A percentile compares a stretch with the other conserved stretches of the same genome.
These are phyloP conservation scores for Solanum dulcamara DNA, from an alignment of 257 asterid species.

Conservation along the genomic window DNA sequence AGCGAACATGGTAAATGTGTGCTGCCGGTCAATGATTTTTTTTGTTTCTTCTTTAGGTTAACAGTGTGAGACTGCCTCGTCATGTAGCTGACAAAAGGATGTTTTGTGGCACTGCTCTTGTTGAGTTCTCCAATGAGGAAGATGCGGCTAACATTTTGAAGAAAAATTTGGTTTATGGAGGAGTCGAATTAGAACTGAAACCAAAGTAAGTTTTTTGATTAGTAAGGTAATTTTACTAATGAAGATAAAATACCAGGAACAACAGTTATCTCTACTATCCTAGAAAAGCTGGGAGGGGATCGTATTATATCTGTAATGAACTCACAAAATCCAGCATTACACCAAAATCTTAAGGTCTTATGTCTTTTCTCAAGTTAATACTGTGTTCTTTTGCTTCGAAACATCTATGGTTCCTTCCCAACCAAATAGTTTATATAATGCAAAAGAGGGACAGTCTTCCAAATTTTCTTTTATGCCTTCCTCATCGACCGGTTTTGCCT, in stretches of 20 bases:
- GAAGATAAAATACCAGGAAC: background rate
- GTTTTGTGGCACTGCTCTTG: constrained; percentile 79
- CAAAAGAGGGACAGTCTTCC: background rate
- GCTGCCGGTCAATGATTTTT: background rate
- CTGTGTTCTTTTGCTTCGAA: background rate
- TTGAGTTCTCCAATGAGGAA: constrained; percentile 83
- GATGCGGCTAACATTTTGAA: constrained; percentile 60
- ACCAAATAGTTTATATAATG: background rate
- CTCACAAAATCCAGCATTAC: background rate
- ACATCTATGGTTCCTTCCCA: background rate
- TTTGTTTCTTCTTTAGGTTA: constrained; percentile 42
- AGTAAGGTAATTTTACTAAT: background rate
- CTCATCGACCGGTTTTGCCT: background rate
- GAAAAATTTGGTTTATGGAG: constrained; percentile 59
- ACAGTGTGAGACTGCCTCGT: constrained; percentile 95
- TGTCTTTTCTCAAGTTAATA: background rate
- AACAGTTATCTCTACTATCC: background rate
- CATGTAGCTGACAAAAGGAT: constrained; percentile 80
- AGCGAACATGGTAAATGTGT: background rate
- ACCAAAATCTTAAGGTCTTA: background rate
- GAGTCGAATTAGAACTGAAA: constrained; percentile 62
- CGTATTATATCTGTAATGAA: background rate
- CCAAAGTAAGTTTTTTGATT: constrained; percentile 43
- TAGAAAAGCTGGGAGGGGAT: background rate
- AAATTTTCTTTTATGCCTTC: background rate